These are phyloP conservation scores for Nicotiana paniculata DNA, from an alignment of 257 asterid genomes.

Conservation along the genomic window DNA sequence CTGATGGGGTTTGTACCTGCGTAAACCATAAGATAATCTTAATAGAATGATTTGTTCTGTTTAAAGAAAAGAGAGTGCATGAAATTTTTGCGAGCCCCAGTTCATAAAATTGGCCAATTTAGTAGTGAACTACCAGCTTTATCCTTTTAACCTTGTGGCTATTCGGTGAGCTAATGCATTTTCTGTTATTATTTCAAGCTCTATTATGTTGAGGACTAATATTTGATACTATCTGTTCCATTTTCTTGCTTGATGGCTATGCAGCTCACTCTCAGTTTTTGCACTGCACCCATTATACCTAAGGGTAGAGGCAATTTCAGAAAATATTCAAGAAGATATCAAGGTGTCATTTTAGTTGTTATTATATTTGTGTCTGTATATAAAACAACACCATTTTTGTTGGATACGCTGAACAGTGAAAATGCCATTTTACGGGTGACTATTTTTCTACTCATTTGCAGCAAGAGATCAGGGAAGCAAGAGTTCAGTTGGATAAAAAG, in stretches of 20 bases:
- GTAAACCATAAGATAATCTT: neutral
- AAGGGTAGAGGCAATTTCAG: conserved; percentile 78
- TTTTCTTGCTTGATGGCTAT: conserved; percentile 18
- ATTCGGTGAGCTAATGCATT: neutral
- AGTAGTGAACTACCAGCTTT: neutral
- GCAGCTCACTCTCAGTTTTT: conserved; percentile 96
- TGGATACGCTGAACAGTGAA: neutral
- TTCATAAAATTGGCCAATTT: neutral
- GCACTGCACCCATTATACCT: conserved; percentile 98
- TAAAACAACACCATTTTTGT: neutral
- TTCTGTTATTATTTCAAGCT: conserved; percentile 3
- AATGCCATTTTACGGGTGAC: neutral
- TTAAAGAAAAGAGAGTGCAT: neutral
- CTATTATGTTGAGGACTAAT: neutral
- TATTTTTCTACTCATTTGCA: conserved; percentile 24
- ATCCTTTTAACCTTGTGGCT: neutral
- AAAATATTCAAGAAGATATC: conserved; percentile 56
- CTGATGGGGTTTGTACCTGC: conserved; percentile 1
- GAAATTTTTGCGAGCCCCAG: neutral
- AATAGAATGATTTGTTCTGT: neutral
- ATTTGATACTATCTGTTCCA: conserved; percentile 8
- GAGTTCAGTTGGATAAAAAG: conserved; percentile 64
- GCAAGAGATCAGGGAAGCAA: conserved; percentile 67
- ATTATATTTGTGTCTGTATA: neutral
- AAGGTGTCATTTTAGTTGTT: conserved; percentile 33